Percentiles rank a stretch among this genome's conserved stretches.
phyloP scores from a whole-genome alignment of 345 rosid species.

The Salix viminalis region DNA sequence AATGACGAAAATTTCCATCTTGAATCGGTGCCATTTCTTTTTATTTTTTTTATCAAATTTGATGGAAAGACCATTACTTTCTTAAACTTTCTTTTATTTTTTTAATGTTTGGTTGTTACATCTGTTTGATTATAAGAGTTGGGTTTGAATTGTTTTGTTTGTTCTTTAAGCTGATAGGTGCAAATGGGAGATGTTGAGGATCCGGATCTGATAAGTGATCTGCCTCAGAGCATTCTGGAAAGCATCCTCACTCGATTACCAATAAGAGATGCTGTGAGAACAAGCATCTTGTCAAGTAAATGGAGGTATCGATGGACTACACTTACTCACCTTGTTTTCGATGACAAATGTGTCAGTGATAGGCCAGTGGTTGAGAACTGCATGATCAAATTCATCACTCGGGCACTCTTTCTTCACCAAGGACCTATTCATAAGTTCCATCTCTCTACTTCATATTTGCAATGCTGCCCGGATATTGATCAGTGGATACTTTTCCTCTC shows the following conservation, averaged over 20 bases:
- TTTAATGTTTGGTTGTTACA: background rate
- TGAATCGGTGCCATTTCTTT: background rate
- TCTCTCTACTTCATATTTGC: constrained; percentile 55
- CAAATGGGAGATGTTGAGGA: constrained; percentile 40
- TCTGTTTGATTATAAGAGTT: background rate
- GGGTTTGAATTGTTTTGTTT: background rate
- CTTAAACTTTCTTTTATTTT: background rate
- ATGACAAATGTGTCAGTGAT: constrained; percentile 56
- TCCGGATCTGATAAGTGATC: constrained; percentile 58
- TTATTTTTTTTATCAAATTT: too few relatives aligned
- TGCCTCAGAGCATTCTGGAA: constrained; percentile 79
- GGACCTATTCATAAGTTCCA: constrained; percentile 90
- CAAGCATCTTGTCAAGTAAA: constrained; percentile 68
- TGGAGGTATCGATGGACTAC: constrained; percentile 87
- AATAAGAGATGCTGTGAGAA: constrained; percentile 65
- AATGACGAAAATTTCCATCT: background rate
- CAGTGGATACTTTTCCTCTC: constrained; percentile 96
- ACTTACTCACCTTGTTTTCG: constrained; percentile 62
- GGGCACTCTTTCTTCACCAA: constrained; percentile 71
- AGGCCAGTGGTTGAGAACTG: constrained; percentile 29
- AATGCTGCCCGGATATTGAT: constrained; percentile 69
- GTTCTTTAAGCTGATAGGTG: background rate
- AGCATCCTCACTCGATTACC: constrained; percentile 63
- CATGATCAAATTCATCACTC: constrained; percentile 59
- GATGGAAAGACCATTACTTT: background rate